Evolutionary conservation across 352 stramenopile species (phyloP).

Genomic region (Globisporangium cylindrosporum): DNA sequence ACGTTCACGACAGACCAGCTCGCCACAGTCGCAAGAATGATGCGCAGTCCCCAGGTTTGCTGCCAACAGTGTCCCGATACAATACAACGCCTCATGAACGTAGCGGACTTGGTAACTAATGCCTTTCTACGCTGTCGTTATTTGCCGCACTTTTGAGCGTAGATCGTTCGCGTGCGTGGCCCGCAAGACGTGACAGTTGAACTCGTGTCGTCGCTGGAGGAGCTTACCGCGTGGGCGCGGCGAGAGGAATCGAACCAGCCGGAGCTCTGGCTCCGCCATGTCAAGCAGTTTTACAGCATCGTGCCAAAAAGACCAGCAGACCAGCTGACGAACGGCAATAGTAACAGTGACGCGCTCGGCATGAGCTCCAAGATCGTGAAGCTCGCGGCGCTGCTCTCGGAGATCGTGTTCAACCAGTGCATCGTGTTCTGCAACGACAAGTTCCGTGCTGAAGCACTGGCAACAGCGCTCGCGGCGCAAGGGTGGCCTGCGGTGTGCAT

Average conservation of each 20-base stretch:
- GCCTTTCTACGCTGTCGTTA: background rate
- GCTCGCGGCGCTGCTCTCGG: constrained; percentile 51
- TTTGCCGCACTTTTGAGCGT: background rate
- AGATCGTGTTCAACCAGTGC: constrained; percentile 72
- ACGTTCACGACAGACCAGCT: constrained; percentile 77
- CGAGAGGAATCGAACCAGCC: constrained; percentile 38
- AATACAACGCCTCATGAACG: background rate
- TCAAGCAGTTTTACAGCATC: constrained; percentile 70
- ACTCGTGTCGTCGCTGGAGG: constrained; percentile 44
- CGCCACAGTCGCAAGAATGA: constrained; percentile 38
- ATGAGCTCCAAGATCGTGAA: constrained; percentile 59
- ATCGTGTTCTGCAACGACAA: constrained; percentile 88
- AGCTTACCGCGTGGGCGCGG: constrained; percentile 45
- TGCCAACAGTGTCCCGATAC: too few species aligned
- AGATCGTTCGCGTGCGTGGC: constrained; percentile 69
- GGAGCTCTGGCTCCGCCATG: constrained; percentile 71
- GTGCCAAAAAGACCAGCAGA: constrained; percentile 12
- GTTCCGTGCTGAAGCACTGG: constrained; percentile 63
- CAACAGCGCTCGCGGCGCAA: constrained; percentile 42
- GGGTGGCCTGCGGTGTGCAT: constrained; percentile 64
- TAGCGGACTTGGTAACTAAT: background rate
- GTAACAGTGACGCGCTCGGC: constrained; percentile 23
- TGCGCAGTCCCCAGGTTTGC: constrained; percentile 61
- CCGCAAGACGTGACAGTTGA: constrained; percentile 62
- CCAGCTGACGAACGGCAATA: constrained; percentile 9